Evolutionary conservation across 352 stramenopile genomes (phyloP).

Genomic region (Phytophthora pisi): DNA sequence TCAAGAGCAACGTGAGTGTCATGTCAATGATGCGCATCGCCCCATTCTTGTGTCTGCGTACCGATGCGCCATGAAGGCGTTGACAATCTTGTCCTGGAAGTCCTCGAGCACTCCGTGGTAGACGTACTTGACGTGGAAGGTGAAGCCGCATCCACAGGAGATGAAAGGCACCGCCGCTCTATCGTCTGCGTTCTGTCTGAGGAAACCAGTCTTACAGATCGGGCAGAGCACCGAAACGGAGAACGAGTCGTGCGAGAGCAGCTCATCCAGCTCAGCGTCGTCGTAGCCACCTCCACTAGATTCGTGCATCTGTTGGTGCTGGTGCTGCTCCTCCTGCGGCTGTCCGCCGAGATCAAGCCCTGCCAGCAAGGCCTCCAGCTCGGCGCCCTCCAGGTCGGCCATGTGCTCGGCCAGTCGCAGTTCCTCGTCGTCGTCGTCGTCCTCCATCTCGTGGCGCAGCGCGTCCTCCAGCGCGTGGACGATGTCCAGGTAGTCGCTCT

Average conservation of each 20-base stretch:
- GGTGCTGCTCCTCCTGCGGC: not conserved
- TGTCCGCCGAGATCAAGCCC: constrained; percentile 55
- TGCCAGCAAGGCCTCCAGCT: constrained; percentile 72
- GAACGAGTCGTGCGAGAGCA: not conserved
- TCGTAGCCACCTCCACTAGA: not conserved
- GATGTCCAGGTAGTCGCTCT: constrained; percentile 81
- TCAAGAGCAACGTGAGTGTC: not conserved
- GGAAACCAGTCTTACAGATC: constrained; percentile 49
- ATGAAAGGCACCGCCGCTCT: constrained; percentile 27
- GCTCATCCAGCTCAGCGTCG: constrained; percentile 1
- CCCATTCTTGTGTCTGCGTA: constrained; percentile 9
- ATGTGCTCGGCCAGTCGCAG: constrained; percentile 57
- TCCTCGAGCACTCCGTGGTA: constrained; percentile 61
- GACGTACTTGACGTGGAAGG: constrained; percentile 49
- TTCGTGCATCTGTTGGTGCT: not conserved
- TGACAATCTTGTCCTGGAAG: constrained; percentile 63
- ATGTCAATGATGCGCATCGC: not conserved
- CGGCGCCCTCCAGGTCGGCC: constrained; percentile 72
- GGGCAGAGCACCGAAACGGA: constrained; percentile 40
- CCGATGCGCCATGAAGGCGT: constrained; percentile 65
- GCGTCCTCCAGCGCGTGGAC: constrained; percentile 75
- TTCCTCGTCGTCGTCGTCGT: constrained; percentile 42
- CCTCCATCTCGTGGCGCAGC: constrained; percentile 52
- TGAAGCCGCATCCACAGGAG: constrained; percentile 61
- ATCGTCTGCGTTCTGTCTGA: constrained; percentile 32